Evolutionary conservation across 2,329 filamentous ascomycete species (phyloP), one percentile per base, ranked within the genome.

Genomic region (Nigrospora sphaerica): DNA sequence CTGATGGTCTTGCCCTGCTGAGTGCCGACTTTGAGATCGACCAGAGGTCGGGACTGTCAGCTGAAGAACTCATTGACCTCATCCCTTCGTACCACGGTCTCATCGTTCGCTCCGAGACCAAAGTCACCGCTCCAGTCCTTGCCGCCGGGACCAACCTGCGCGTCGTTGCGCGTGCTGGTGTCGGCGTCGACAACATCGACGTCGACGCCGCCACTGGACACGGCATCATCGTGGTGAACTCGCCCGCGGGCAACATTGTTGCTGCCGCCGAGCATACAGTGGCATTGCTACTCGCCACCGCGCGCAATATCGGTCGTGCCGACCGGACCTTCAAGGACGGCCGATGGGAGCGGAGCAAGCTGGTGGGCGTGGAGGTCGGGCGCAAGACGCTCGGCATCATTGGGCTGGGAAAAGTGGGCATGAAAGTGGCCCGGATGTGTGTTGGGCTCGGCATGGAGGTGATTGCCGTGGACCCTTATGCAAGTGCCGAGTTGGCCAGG

Each of bases 121-220:
- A 90, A 59, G 86, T 92, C 49, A 91, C 84, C 0, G 75, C 83
- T 0, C 69, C 75, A 3, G 73, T 92, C 1, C 73, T 92, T 12
- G 66, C 71, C 12, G 83, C 82, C 2, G 86, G 80, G 11, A 78
- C 73, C 54, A 85, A 80, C 49, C 73, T 92, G 44, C 84, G 85
- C 53, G 87, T 92, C 10, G 86, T 93, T 18, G 88, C 86, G 3
- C 75, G 88, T 50, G 88, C 88, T 12, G 88, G 88, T 12, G 88
- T 92, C 1, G 88, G 86, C 32, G 86, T 92, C 19, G 86, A 92
- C 67, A 91, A 92, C 66, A 87, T 93, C 42, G 77, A 92, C 59
- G 83, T 92, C 0, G 71, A 80, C 32, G 78, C 81, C 9, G 87
- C 87, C 3, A 92, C 86, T 0, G 73, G 77, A 35, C 72, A 81